Conservation (phyloP, 2,329 filamentous ascomycete species). For the Ophiosphaerella korrae region DNA sequence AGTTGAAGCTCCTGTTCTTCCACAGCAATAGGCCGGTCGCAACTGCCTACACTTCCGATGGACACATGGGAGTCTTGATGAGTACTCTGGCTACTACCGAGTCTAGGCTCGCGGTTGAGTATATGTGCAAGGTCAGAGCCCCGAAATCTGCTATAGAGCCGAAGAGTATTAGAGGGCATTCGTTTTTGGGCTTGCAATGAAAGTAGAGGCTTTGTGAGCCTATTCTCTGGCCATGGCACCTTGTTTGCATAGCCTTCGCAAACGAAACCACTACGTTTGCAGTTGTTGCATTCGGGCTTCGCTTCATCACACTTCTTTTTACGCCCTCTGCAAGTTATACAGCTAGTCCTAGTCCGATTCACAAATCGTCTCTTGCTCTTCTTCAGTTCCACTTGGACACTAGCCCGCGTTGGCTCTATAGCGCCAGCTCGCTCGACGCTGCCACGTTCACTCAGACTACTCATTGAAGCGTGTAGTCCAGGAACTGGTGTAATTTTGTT, state of each 20-base stretch:
- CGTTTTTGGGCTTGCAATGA: constrained; percentile 83
- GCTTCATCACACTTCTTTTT: constrained; percentile 99
- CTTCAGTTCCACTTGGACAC: constrained; percentile 54
- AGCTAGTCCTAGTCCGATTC: constrained; percentile 94
- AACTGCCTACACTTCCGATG: constrained; percentile 47
- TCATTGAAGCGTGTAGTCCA: constrained; percentile 12
- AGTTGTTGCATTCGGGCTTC: constrained; percentile 92
- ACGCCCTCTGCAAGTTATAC: constrained; percentile 84
- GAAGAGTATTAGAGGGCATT: constrained; percentile 28
- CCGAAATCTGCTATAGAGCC: constrained; percentile 20
- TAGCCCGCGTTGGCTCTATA: constrained; percentile 50
- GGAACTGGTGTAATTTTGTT: constrained; percentile 15
- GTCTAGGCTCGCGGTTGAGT: constrained; percentile 37
- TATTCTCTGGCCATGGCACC: constrained; percentile 77
- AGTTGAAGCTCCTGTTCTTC: constrained; percentile 50
- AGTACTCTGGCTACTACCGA: constrained; percentile 4
- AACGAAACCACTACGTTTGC: constrained; percentile 83
- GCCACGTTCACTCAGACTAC: constrained; percentile 14
- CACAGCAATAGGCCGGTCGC: constrained; percentile 52
- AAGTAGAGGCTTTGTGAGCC: constrained; percentile 61
- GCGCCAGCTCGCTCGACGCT: constrained; percentile 24
- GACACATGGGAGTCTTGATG: constrained; percentile 32
- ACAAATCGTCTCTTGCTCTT: constrained; percentile 71
- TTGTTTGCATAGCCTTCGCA: constrained; percentile 90
- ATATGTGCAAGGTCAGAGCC: constrained; percentile 29